phyloP scores from a whole-genome alignment of 78 protist species.

The Anaeramoeba flamelloides region DNA sequence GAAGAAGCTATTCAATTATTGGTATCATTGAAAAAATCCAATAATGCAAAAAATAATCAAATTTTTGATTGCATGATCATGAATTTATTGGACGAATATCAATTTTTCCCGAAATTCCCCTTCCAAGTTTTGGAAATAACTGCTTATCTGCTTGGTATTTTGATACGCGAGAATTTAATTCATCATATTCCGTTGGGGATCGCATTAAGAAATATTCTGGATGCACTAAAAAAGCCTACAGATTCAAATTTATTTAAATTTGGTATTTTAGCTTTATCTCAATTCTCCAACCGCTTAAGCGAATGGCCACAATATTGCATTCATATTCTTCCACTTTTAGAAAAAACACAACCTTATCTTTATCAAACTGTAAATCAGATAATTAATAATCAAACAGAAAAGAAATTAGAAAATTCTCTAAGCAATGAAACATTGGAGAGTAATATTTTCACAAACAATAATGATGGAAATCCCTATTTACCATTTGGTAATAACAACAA shows the following conservation, averaged over 20 bases:
- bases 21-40: too few relatives aligned
- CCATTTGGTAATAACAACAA: too few relatives aligned
- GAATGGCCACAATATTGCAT: slow-evolving; percentile 82
- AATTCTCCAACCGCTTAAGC: slow-evolving; percentile 44
- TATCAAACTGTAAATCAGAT: background rate
- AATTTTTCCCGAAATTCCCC: slow-evolving; percentile 66
- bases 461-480: too few relatives aligned
- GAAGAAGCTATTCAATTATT: too few relatives aligned
- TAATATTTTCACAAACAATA: too few relatives aligned
- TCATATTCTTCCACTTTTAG: slow-evolving; percentile 36
- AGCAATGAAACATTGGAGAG: too few relatives aligned
- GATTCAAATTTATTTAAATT: slow-evolving; percentile 46
- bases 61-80: slow-evolving; percentile 66
- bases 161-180: slow-evolving; percentile 62
- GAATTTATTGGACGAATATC: slow-evolving; percentile 77
- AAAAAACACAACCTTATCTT: slow-evolving; percentile 6
- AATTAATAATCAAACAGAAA: too few relatives aligned
- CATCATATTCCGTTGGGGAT: slow-evolving; percentile 20
- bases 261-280: slow-evolving; percentile 57
- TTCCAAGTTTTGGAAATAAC: slow-evolving; percentile 65
- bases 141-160: slow-evolving; percentile 62
- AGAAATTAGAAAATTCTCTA: too few relatives aligned
- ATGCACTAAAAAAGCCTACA: slow-evolving; percentile 37
- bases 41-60: slow-evolving; percentile 23
- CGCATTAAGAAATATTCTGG: slow-evolving; percentile 62